Evolutionary conservation across 305 asterid species (phyloP).

Genomic region (Fraxinus ornus): DNA sequence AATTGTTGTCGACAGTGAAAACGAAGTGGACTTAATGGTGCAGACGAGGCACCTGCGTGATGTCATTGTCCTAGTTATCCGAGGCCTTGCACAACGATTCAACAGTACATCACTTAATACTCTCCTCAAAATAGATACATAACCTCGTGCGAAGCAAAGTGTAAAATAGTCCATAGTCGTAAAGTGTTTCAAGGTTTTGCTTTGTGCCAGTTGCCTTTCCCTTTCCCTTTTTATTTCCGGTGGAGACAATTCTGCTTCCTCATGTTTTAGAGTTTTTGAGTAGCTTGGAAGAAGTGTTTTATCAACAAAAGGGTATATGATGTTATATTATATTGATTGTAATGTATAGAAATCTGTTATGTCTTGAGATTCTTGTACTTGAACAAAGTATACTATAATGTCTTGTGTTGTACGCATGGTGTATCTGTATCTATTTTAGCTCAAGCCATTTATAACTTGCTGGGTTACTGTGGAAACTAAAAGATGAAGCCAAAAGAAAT

Average conservation of each 20-base stretch:
- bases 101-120: conserved; percentile 97
- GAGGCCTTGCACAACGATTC: conserved; percentile 92
- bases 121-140: conserved; percentile 82
- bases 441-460: background rate
- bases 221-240: conserved; percentile 29
- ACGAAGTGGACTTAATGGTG: conserved; percentile 91
- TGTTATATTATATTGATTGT: conserved; percentile 8
- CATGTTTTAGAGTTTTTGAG: conserved; percentile 9
- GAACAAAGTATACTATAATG: background rate
- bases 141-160: conserved; percentile 20
- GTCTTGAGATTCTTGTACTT: background rate
- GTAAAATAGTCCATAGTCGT: conserved; percentile 9
- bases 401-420: background rate
- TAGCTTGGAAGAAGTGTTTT: background rate
- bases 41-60: conserved; percentile 96
- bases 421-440: background rate
- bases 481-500: background rate
- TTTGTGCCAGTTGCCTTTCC: conserved; percentile 18
- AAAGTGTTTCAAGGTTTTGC: conserved; percentile 11
- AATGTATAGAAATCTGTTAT: conserved; percentile 19
- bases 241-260: conserved; percentile 13
- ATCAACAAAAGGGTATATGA: background rate
- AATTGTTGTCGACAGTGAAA: conserved; percentile 92
- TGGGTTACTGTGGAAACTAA: background rate
- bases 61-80: conserved; percentile 82